Base-by-base conservation (phyloP, 108 stramenopile species). In the Aurantiochytrium sp. region DNA sequence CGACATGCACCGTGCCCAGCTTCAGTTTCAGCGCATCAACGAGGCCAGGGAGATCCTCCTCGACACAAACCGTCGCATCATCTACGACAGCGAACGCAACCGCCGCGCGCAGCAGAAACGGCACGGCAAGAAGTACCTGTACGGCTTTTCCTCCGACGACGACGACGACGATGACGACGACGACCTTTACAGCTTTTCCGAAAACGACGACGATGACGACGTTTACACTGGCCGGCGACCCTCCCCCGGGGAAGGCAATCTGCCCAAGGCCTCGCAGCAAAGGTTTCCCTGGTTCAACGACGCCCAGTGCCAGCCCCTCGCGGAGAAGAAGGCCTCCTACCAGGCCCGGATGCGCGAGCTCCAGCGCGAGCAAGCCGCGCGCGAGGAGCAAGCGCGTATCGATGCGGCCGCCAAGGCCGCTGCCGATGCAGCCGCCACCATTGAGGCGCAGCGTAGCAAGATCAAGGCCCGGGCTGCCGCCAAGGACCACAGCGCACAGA, bases 51-150 rank as follows among this genome's bases (percentile, higher is more conserved):
- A 81, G 69, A 22, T 81, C n/a, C 69, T 81, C 24, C 22, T 81
- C 19, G 22, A 81, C 22, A 8, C 41, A 0, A 81, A 81, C 42
- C 37, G 42, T n/a, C 37, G 69, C 41, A 81, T 81, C 69, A 81
- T 81, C 22, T 81, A 81, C 27, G 69, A 81, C 22, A 81, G 69
- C 42, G 34, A 81, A 37, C 69, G 24, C n/a, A n/a, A n/a, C n/a
- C n/a, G n/a, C n/a, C n/a, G n/a, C n/a, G n/a, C n/a, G n/a, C n/a
- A n/a, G n/a, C n/a, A n/a, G n/a, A n/a, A n/a, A n/a, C n/a, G n/a
- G n/a, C n/a, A n/a, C n/a, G n/a, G n/a, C n/a, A n/a, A n/a, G n/a
- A n/a, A n/a, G n/a, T n/a, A n/a, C n/a, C n/a, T n/a, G n/a, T n/a
- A n/a, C n/a, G n/a, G n/a, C n/a, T n/a, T n/a, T n/a, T n/a, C n/a